Evolutionary conservation across 2,329 filamentous ascomycete genomes (phyloP).

Genomic region (Rhynchosporium secalis): DNA sequence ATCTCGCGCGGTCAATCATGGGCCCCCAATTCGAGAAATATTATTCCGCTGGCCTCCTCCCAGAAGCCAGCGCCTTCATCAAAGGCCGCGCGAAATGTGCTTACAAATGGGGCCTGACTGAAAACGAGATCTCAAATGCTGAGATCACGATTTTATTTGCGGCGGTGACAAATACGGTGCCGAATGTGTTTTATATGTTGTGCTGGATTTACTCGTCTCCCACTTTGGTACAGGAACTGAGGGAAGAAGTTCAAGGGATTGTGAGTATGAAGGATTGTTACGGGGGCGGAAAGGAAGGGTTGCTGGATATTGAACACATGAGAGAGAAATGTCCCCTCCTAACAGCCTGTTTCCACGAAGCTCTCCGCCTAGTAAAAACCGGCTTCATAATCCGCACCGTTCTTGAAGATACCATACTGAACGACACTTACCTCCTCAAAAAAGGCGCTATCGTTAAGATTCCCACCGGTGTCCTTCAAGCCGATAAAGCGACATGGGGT

Average conservation of each 20-base stretch:
- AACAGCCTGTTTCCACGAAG: slow-evolving; percentile 47
- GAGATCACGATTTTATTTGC: slow-evolving; percentile 39
- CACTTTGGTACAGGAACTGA: slow-evolving; percentile 34
- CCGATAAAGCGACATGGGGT: slow-evolving; percentile 46
- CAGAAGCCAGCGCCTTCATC: slow-evolving; percentile 18
- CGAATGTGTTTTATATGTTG: slow-evolving; percentile 43
- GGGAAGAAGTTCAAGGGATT: slow-evolving; percentile 36
- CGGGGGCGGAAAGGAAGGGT: slow-evolving; percentile 18
- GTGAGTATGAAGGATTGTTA: slow-evolving; percentile 11
- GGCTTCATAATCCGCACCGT: slow-evolving; percentile 44
- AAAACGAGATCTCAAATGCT: slow-evolving; percentile 18
- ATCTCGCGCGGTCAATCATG: slow-evolving; percentile 14
- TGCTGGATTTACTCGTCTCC: slow-evolving; percentile 39
- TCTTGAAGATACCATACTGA: slow-evolving; percentile 44
- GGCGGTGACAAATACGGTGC: slow-evolving; percentile 41
- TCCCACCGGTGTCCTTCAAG: slow-evolving; percentile 45
- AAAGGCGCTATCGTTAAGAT: slow-evolving; percentile 47
- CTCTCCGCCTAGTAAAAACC: slow-evolving; percentile 44
- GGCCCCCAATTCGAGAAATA: slow-evolving; percentile 19
- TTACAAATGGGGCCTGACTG: slow-evolving; percentile 15
- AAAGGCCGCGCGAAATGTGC: slow-evolving; percentile 16
- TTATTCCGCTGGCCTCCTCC: slow-evolving; percentile 18
- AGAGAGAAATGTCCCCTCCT: slow-evolving; percentile 45
- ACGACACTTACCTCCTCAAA: slow-evolving; percentile 45
- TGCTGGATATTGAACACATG: slow-evolving; percentile 42